phyloP scores from a whole-genome alignment of 2,329 filamentous ascomycete species.

The Mycocentrospora acerina region DNA sequence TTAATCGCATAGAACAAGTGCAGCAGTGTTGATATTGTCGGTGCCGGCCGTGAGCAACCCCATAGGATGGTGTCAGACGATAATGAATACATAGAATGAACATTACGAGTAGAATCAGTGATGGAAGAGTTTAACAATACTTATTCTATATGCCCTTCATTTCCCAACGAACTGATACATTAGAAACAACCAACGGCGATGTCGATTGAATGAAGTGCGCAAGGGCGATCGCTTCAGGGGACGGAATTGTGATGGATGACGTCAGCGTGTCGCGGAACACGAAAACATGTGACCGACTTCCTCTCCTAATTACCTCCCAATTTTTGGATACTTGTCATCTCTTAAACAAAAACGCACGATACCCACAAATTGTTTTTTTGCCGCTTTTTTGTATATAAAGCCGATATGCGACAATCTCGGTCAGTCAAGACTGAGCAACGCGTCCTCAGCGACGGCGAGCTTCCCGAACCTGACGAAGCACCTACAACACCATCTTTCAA shows the following conservation, averaged over 20 bases:
- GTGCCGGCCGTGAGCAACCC: too few species aligned
- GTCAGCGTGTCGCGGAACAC: conserved; percentile 3
- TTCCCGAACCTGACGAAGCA: conserved; percentile 6
- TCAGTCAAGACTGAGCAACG: conserved; percentile 3
- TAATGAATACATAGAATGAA: too few species aligned
- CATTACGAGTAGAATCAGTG: too few species aligned
- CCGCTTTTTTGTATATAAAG: neutral
- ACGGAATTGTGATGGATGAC: neutral
- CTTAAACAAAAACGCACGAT: neutral
- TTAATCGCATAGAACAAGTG: too few species aligned
- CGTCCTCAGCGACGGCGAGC: conserved; percentile 8
- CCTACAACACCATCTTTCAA: conserved; percentile 29
- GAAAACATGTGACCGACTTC: neutral
- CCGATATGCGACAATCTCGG: conserved; percentile 20
- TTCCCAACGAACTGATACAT: too few species aligned
- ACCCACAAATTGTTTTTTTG: neutral
- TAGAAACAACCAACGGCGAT: too few species aligned
- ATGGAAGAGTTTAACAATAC: too few species aligned
- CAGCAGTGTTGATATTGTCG: too few species aligned
- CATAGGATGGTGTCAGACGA: too few species aligned
- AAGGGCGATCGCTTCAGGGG: too few species aligned
- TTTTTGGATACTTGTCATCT: neutral
- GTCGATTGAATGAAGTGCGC: too few species aligned
- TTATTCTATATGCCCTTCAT: too few species aligned
- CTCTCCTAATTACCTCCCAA: neutral